A percentile compares a stretch with the other conserved stretches of the same genome.
These are phyloP conservation scores for Raddia distichophylla DNA, from an alignment of 176 grass and related monocot species.

Conservation along the genomic window DNA sequence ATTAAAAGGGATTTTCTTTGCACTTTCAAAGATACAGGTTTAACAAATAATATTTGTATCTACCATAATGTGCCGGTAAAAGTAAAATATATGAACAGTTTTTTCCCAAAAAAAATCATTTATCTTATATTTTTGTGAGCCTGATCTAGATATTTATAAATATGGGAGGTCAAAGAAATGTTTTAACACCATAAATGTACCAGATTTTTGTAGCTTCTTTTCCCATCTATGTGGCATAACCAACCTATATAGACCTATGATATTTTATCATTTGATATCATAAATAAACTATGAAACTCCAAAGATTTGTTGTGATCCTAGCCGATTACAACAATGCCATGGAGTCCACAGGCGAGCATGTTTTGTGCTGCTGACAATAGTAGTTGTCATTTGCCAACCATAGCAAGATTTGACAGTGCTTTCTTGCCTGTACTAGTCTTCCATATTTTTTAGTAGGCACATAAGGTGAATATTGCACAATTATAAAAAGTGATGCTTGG, in stretches of 20 bases:
- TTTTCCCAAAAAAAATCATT: not conserved
- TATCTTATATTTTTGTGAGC: not conserved
- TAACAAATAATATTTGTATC: not conserved
- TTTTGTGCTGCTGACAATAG: too few species aligned
- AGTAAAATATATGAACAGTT: not conserved
- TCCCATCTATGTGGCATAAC: conserved; percentile 19
- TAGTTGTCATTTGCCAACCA: too few species aligned
- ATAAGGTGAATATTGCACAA: conserved; percentile 9
- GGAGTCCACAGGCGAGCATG: too few species aligned
- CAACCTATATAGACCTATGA: conserved; percentile 5
- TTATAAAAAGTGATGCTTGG: conserved; percentile 2
- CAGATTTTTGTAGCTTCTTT: conserved; percentile 30
- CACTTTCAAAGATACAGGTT: conserved; percentile 16
- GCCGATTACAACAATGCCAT: too few species aligned
- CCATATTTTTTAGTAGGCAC: conserved; percentile 33
- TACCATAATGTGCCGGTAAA: conserved; percentile 9
- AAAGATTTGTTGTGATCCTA: not conserved
- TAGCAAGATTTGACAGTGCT: not conserved
- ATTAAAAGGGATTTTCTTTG: not conserved
- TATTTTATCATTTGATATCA: conserved; percentile 23
- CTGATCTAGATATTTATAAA: conserved; percentile 31
- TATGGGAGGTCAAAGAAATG: conserved; percentile 23
- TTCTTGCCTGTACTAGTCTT: conserved; percentile 17
- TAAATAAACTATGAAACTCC: conserved; percentile 2
- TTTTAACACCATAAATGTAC: conserved; percentile 28